Conservation (phyloP, 352 stramenopile genomes). For the Aphanomyces euteiches region DNA sequence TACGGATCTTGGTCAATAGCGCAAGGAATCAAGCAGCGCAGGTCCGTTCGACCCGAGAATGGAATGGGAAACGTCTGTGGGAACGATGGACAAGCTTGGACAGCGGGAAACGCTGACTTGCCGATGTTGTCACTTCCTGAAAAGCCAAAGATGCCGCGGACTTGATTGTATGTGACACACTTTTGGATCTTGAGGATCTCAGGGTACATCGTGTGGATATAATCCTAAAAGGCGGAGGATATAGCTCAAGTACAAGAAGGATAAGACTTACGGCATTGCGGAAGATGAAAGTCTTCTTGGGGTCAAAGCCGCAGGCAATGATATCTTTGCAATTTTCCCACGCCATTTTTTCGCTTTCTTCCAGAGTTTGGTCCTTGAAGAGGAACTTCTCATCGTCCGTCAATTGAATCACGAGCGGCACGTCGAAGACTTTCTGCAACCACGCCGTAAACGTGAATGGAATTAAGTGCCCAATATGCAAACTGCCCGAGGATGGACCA, state of each 20-base stretch:
- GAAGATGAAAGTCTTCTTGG: slow-evolving; percentile 99
- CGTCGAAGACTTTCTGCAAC: slow-evolving; percentile 98
- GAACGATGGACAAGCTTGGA: slow-evolving; percentile 98
- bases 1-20: slow-evolving; percentile 99
- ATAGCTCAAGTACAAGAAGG: background rate
- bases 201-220: slow-evolving; percentile 99
- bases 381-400: slow-evolving; percentile 99
- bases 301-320: slow-evolving; percentile 96
- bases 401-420: slow-evolving; percentile 99
- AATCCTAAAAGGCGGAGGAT: slow-evolving; percentile 66
- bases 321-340: slow-evolving; percentile 99
- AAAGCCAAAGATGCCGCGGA: slow-evolving; percentile 99
- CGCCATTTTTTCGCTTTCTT: slow-evolving; percentile 89
- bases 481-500: slow-evolving; percentile 93
- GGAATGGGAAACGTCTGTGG: slow-evolving; percentile 94
- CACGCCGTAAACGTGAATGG: slow-evolving; percentile 99
- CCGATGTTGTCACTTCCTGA: slow-evolving; percentile 97
- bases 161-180: slow-evolving; percentile 96
- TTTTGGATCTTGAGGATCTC: slow-evolving; percentile 99
- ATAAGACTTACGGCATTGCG: slow-evolving; percentile 82
- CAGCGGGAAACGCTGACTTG: slow-evolving; percentile 97
- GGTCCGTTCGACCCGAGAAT: slow-evolving; percentile 76
- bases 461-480: slow-evolving; percentile 99
- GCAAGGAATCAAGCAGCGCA: slow-evolving; percentile 98
- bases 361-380: slow-evolving; percentile 96